Conservation (phyloP, 2,329 filamentous ascomycete genomes). For the Fusarium globosum region DNA sequence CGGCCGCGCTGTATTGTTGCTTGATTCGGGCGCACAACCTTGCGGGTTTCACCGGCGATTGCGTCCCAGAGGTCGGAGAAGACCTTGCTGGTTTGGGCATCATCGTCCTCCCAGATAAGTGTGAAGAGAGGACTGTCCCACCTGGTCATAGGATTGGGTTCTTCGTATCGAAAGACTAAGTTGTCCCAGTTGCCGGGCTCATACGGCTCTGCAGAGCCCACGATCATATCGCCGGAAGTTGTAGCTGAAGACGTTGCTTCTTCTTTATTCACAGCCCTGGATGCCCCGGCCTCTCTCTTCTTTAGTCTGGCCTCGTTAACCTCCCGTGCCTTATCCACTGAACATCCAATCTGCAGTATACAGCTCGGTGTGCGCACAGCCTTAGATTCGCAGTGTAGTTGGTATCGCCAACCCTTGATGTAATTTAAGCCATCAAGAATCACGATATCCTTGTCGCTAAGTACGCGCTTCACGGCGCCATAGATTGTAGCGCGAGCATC, state of each 20-base stretch:
- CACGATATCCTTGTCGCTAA: slow-evolving; percentile 79
- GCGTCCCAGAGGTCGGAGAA: slow-evolving; percentile 81
- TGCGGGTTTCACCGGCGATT: slow-evolving; percentile 71
- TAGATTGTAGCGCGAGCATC: slow-evolving; percentile 81
- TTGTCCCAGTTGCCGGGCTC: slow-evolving; percentile 76
- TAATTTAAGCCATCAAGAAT: slow-evolving; percentile 86
- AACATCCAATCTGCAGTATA: slow-evolving; percentile 74
- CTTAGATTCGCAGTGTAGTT: slow-evolving; percentile 87
- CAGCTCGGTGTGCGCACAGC: slow-evolving; percentile 80
- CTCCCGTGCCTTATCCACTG: slow-evolving; percentile 60
- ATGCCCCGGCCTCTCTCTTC: slow-evolving; percentile 11
- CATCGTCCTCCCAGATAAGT: slow-evolving; percentile 79
- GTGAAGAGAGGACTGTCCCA: slow-evolving; percentile 89
- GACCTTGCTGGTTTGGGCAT: slow-evolving; percentile 64
- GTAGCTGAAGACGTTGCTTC: neutral
- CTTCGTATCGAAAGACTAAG: slow-evolving; percentile 84
- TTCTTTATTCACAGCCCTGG: neutral
- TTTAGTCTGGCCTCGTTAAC: slow-evolving; percentile 71
- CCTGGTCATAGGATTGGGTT: slow-evolving; percentile 84
- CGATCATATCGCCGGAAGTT: neutral
- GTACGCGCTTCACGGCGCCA: slow-evolving; percentile 80
- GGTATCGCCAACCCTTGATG: slow-evolving; percentile 91
- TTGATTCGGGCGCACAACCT: slow-evolving; percentile 77
- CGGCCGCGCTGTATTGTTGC: slow-evolving; percentile 74
- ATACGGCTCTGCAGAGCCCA: slow-evolving; percentile 57